These are phyloP conservation scores for Apostasia shenzhenica DNA, from an alignment of 106 monocot genomes.

Conservation along the genomic window DNA sequence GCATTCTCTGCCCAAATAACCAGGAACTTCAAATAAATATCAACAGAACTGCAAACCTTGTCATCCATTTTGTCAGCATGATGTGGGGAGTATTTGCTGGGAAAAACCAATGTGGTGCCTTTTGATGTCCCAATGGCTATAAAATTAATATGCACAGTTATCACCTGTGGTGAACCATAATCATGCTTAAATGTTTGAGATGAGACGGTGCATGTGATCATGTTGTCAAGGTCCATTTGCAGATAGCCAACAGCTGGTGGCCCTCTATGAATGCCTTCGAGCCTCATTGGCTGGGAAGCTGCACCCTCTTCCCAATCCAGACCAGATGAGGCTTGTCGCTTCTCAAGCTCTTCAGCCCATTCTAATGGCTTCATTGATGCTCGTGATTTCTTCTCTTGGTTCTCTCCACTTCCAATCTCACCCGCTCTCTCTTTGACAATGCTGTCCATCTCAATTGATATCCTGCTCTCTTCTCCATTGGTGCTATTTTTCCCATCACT, in stretches of 20 bases:
- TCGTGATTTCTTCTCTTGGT: slow-evolving; percentile 46
- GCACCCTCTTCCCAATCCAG: slow-evolving; percentile 91
- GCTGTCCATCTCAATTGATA: slow-evolving; percentile 20
- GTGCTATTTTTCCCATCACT: slow-evolving; percentile 12
- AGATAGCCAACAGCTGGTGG: slow-evolving; percentile 92
- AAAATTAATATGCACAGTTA: slow-evolving; percentile 72
- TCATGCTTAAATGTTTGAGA: slow-evolving; percentile 60
- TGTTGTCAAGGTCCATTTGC: slow-evolving; percentile 89
- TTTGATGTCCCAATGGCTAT: slow-evolving; percentile 79
- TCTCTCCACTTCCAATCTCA: slow-evolving; percentile 27
- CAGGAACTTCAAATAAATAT: no score
- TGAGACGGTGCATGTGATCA: slow-evolving; percentile 59
- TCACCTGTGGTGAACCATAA: slow-evolving; percentile 66
- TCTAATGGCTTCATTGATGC: slow-evolving; percentile 76
- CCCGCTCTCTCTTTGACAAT: slow-evolving; percentile 26
- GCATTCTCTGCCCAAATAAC: no score
- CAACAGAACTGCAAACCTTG: slow-evolving; percentile 43
- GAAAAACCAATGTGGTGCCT: slow-evolving; percentile 58
- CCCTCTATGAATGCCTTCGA: slow-evolving; percentile 78
- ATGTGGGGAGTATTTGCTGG: slow-evolving; percentile 79
- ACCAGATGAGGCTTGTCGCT: slow-evolving; percentile 79
- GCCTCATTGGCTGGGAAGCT: slow-evolving; percentile 86
- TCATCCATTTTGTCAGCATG: slow-evolving; percentile 62
- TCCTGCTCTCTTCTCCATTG: slow-evolving; percentile 17
- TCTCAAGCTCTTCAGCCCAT: slow-evolving; percentile 87